Evolutionary conservation across 2,329 filamentous ascomycete genomes (phyloP), one percentile per base, ranked within the genome.

Genomic region (Apiospora koreana): DNA sequence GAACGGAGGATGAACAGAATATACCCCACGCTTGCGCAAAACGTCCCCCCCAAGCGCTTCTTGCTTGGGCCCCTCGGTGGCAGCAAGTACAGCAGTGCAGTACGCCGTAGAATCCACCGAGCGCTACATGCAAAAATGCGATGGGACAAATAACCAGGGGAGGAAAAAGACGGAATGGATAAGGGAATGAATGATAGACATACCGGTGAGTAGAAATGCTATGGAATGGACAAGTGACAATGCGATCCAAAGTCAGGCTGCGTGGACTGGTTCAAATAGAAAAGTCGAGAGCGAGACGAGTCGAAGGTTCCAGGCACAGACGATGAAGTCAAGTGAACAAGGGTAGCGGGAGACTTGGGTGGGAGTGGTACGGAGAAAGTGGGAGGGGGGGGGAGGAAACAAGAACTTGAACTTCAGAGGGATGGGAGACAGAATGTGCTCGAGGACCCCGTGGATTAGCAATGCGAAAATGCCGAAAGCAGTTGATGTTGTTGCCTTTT

Each of bases 231-330:
- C 31, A 38, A 38, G 54, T 31, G 54, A 38, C 54, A 62, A 23
- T 62, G 54, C 54, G 54, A 62, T 38, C 28, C 54, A 38, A 38
- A 62, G 54, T 35, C 54, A 4, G 31, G 31, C 54, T 28, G 64
- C 38, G 64, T 31, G 23, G 42, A 38, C 25, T n/a, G 42, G 65
- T 46, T 67, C 14, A 67, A 67, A 46, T 67, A 67, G 65, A 46
- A 46, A 35, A 46, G 42, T 62, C 54, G 54, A 62, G 31, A 7
- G 54, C 31, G 54, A 62, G 23, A 23, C 45, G 68, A 18, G 66
- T 25, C 67, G 69, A 70, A 70, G 23, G 69, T 70, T 70, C 69
- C 66, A 70, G 69, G 69, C 69, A 68, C 48, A 67, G 28, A 35
- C n/a, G 50, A 69, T 38, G 28, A 62, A 62, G 54, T 62, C 31